A percentile compares a stretch with the other conserved stretches of the same genome.
Conservation (phyloP, 2,329 filamentous ascomycete species). For the Plenodomus biglobosus region DNA sequence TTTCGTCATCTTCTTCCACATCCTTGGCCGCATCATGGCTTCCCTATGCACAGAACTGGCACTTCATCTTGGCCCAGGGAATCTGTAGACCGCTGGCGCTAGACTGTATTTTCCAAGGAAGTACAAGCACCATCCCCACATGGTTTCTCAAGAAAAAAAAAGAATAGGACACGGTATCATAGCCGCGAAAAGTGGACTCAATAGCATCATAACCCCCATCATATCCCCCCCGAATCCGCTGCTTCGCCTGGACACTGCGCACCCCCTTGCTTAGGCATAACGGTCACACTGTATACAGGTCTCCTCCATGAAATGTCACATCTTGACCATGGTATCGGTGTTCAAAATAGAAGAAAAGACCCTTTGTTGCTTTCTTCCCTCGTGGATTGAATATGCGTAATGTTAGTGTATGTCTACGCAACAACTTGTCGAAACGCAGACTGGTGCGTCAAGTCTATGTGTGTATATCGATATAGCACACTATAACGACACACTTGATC, state of each 20-base stretch:
- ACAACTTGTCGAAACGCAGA: too few species aligned
- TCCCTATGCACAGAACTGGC: constrained; percentile 58
- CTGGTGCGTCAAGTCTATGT: too few species aligned
- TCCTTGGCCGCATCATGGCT: constrained; percentile 66
- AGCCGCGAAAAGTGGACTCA: constrained; percentile 54
- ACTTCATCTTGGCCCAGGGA: constrained; percentile 58
- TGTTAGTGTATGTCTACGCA: too few species aligned
- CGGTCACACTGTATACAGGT: constrained; percentile 56
- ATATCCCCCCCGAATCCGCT: constrained; percentile 58
- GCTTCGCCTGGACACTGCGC: constrained; percentile 63
- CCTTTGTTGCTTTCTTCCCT: too few species aligned
- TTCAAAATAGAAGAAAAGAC: too few species aligned
- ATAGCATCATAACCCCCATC: constrained; percentile 63
- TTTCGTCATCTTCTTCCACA: constrained; percentile 56
- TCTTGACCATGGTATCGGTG: too few species aligned
- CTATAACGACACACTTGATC: too few species aligned
- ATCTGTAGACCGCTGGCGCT: constrained; percentile 54
- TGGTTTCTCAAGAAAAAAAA: constrained; percentile 55
- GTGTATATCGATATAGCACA: too few species aligned
- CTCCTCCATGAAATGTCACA: constrained; percentile 56
- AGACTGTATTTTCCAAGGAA: constrained; percentile 58
- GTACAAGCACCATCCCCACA: constrained; percentile 46
- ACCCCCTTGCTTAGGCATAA: constrained; percentile 63
- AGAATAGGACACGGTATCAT: constrained; percentile 54
- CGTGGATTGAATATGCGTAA: too few species aligned